phyloP scores from a whole-genome alignment of 768 basidiomycete species.

The Naematelia aurantialba region DNA sequence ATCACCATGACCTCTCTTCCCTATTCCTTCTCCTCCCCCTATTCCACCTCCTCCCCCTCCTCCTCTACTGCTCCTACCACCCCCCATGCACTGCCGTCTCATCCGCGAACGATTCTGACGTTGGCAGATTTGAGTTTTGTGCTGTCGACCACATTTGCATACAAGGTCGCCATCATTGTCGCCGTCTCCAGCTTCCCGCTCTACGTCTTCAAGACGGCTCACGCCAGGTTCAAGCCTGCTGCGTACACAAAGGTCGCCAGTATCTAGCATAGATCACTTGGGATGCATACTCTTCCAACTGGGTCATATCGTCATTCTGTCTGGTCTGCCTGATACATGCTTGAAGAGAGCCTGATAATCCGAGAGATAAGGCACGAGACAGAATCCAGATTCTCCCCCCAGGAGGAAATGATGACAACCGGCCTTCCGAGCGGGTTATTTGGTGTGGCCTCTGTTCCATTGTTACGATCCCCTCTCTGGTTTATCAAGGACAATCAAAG shows the following conservation, averaged over 20 bases:
- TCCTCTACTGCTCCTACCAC: not conserved
- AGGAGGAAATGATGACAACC: too few species aligned
- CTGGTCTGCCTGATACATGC: too few species aligned
- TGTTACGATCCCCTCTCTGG: too few species aligned
- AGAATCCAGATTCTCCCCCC: too few species aligned
- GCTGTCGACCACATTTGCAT: conserved; percentile 76
- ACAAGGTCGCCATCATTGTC: conserved; percentile 94
- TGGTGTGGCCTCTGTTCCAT: too few species aligned
- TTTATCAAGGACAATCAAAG: too few species aligned
- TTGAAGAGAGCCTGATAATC: too few species aligned
- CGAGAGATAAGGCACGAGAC: too few species aligned
- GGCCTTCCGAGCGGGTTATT: too few species aligned
- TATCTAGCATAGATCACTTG: conserved; percentile 21
- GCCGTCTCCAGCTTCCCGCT: conserved; percentile 88
- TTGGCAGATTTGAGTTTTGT: conserved; percentile 83
- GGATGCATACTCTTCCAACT: too few species aligned
- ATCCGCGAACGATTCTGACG: not conserved
- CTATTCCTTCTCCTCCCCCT: not conserved
- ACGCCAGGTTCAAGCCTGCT: conserved; percentile 81
- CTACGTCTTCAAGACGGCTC: conserved; percentile 82
- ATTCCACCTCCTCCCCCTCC: not conserved
- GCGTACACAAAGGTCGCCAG: conserved; percentile 77
- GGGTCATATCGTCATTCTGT: too few species aligned
- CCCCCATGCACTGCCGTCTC: not conserved
- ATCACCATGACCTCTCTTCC: not conserved